Evolutionary conservation across 169 alveolate species (phyloP), one percentile per base, ranked within the genome.

Genomic region (Plasmodium falciparum): DNA sequence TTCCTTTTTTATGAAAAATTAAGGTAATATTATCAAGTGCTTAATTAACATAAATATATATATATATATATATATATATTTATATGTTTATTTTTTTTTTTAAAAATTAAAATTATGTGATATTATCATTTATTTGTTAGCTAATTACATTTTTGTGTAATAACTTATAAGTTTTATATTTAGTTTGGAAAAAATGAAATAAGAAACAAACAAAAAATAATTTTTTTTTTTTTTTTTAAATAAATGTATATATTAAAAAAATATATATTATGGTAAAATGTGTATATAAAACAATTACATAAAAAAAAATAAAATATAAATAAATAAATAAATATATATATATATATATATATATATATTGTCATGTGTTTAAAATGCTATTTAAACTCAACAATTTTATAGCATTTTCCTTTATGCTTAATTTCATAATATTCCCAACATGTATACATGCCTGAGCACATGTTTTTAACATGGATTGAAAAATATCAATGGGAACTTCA

Each of bases 401-500:
- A 20, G 90, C 90, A 73, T 80, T 80, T 63, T 80, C 90, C 43
- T 80, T 80, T 8, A 80, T 83, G 3, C 74, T 80, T 80, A 80
- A 67, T 47, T 80, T 69, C 90, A 80, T 80, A 61, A 69, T 50
- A 49, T 58, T 67, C n/a, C 90, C 90, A 49, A 80, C 20, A 56
- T 80, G 54, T 29, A 80, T 29, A 50, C 90, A 80, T 29, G 85
- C 33, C 9, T 80, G 74, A 58, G 59, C 58, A 63, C 90, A 80
- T 12, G 74, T 80, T 49, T 54, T 74, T 13, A 80, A 72, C 90
- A 80, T 80, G 29, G 80, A 58, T 56, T 80, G 85, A 63, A 80
- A 80, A 54, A 80, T 69, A 47, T 80, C 90, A 56, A 80, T 80
- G 12, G 90, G 90, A 49, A 80, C 85, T 45, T 80, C 90, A n/a